Conservation (phyloP, 2,329 filamentous ascomycete species). For the Aspergillus intermedius region DNA sequence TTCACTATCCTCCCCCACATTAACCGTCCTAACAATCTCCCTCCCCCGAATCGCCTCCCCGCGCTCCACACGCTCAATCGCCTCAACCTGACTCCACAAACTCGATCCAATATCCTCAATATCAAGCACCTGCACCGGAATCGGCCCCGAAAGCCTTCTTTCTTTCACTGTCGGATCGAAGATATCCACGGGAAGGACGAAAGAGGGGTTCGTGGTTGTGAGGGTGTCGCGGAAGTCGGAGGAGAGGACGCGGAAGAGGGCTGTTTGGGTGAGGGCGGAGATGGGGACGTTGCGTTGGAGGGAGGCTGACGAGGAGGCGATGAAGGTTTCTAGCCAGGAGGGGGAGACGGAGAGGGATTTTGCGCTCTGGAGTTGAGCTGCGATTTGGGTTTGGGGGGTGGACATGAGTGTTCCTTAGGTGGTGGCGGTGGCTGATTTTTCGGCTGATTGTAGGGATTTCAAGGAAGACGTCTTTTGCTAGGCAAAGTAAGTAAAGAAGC, state of each 20-base stretch:
- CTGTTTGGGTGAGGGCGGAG: conserved; percentile 68
- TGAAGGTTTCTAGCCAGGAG: conserved; percentile 60
- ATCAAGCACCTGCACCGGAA: conserved; percentile 77
- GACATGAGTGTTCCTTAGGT: conserved; percentile 2
- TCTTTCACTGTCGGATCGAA: conserved; percentile 51
- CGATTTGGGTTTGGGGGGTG: conserved; percentile 29
- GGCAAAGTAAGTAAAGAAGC: too few species aligned
- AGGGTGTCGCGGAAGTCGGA: conserved; percentile 66
- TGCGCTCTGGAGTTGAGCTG: conserved; percentile 49
- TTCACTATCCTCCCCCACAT: conserved; percentile 45
- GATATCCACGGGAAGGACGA: conserved; percentile 53
- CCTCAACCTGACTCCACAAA: conserved; percentile 81
- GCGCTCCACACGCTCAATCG: conserved; percentile 50
- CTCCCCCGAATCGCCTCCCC: conserved; percentile 56
- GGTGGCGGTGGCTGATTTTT: too few species aligned
- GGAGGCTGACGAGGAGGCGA: conserved; percentile 49
- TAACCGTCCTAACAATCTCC: conserved; percentile 70
- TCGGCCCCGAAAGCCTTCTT: conserved; percentile 51
- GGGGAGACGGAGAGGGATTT: conserved; percentile 51
- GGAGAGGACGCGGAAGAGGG: conserved; percentile 70
- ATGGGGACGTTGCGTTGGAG: conserved; percentile 53
- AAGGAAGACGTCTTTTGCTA: too few species aligned
- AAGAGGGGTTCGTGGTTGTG: conserved; percentile 39
- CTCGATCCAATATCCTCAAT: conserved; percentile 75
- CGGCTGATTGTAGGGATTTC: too few species aligned